phyloP scores from a whole-genome alignment of 164 flowering plant genomes.

The Liriodendron chinense region DNA sequence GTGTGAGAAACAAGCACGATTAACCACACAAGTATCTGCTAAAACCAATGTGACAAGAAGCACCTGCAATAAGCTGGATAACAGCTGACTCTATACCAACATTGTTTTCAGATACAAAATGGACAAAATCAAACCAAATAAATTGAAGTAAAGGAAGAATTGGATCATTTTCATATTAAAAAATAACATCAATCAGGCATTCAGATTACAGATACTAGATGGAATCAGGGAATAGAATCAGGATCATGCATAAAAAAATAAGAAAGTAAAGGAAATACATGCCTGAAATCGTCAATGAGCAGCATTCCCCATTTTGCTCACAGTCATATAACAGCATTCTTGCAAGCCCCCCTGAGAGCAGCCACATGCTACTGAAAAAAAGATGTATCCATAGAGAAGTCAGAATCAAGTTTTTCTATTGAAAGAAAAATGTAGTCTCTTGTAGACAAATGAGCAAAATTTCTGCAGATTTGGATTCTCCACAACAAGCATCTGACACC shows the following conservation, averaged over 20 bases:
- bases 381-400: not conserved
- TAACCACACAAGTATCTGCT: too few relatives aligned
- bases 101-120: too few relatives aligned
- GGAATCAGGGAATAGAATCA: too few relatives aligned
- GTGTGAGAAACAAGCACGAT: not conserved
- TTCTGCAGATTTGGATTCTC: too few relatives aligned
- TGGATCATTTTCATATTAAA: too few relatives aligned
- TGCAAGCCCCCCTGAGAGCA: slow-evolving; percentile 79
- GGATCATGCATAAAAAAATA: not conserved
- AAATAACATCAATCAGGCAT: too few relatives aligned
- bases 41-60: not conserved
- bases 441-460: not conserved
- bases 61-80: not conserved
- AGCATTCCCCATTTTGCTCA: slow-evolving; percentile 61
- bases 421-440: not conserved
- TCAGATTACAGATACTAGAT: too few relatives aligned
- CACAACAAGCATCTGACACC: too few relatives aligned
- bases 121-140: not conserved
- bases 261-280: slow-evolving; percentile 15
- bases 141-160: not conserved
- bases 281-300: slow-evolving; percentile 73
- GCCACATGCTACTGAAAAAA: slow-evolving; percentile 59
- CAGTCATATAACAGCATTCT: slow-evolving; percentile 69
- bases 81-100: not conserved
- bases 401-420: not conserved